phyloP scores from a whole-genome alignment of 2,329 filamentous ascomycete genomes.

The Septoria petroselini region DNA sequence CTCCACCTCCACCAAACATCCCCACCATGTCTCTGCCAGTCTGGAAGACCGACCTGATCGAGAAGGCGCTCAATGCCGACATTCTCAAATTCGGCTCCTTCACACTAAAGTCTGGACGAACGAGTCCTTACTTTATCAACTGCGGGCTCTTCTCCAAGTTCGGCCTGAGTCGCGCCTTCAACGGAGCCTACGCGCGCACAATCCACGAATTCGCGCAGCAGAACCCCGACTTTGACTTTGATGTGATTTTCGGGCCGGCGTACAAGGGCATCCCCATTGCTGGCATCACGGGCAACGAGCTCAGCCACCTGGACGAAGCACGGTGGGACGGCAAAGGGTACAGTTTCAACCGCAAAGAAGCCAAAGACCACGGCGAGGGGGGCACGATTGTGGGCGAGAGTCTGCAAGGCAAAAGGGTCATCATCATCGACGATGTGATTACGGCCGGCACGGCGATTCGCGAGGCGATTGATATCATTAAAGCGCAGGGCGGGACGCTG shows the following conservation, averaged over 20 bases:
- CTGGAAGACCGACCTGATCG: conserved; percentile 72
- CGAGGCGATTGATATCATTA: conserved; percentile 87
- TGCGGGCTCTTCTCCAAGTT: conserved; percentile 85
- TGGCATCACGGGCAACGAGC: conserved; percentile 69
- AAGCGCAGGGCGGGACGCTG: conserved; percentile 76
- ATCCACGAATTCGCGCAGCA: conserved; percentile 47
- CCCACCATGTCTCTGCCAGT: conserved; percentile 36
- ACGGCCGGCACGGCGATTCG: conserved; percentile 92
- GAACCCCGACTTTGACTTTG: conserved; percentile 58
- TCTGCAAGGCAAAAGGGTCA: conserved; percentile 76
- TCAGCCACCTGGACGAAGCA: conserved; percentile 64
- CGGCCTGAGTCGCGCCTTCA: conserved; percentile 71
- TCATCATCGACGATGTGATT: conserved; percentile 96
- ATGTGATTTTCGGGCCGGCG: conserved; percentile 87
- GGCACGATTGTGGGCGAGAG: conserved; percentile 86
- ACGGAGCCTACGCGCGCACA: conserved; percentile 72
- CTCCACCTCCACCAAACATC: not conserved
- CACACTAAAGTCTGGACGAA: conserved; percentile 87
- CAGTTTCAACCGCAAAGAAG: conserved; percentile 93
- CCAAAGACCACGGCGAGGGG: conserved; percentile 92
- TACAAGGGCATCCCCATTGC: conserved; percentile 98
- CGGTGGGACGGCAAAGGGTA: conserved; percentile 72
- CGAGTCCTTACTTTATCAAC: conserved; percentile 97
- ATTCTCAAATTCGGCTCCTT: conserved; percentile 80
- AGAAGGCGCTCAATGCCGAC: conserved; percentile 63